Base-by-base conservation (phyloP, 257 asterid genomes). In the Nicotiana benthamiana region DNA sequence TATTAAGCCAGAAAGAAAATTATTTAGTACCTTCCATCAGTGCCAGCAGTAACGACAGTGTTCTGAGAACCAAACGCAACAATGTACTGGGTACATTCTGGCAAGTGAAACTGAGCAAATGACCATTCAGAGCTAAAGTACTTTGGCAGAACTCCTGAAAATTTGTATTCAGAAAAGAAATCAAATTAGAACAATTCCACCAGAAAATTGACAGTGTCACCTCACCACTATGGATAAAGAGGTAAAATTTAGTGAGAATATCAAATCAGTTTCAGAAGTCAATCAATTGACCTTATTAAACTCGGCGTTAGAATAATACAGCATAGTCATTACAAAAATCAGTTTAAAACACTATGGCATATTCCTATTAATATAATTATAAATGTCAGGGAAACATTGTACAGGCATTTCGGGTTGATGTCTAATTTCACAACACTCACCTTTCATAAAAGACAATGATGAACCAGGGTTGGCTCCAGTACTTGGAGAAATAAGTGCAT, bases 81-180 rank as follows among this genome's bases (percentile, higher is more conserved):
- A 76, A 88, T 90, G 86, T 90, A 92, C 63, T 83, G 93, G 80
- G 95, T 88, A 82, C 81, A 79, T 65, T 90, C 98, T 22, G 97
- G 92, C 86, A 93, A 87, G 87, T 87, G 98, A 59, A 92, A 90
- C 90, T 90, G 98, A 79, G 98, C 97, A 89, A 95, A 93, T 64
- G 98, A 95, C 98, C 98, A 93, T 83, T 93, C 98, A 34, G 98
- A 95, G 90, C 98, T 93, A 85, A 95, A 95, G 87, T 93, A 95
- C 86, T 90, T 95, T 22, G 97, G 98, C 84, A 95, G 82, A 75
- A 92, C 89, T 83, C 98, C 98, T 95, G 94, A 64, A 84, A 53
- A 82, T 51, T 78, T 80, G 78, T 72, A 43, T 46, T 48, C 62
- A 75, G 75, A 79, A 79, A 70, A 70, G 11, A 28, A 77, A 6